A percentile compares a stretch with the other conserved stretches of the same genome.
These are phyloP conservation scores for Alternaria conjuncta DNA, from an alignment of 2,329 filamentous ascomycete genomes.

Conservation along the genomic window DNA sequence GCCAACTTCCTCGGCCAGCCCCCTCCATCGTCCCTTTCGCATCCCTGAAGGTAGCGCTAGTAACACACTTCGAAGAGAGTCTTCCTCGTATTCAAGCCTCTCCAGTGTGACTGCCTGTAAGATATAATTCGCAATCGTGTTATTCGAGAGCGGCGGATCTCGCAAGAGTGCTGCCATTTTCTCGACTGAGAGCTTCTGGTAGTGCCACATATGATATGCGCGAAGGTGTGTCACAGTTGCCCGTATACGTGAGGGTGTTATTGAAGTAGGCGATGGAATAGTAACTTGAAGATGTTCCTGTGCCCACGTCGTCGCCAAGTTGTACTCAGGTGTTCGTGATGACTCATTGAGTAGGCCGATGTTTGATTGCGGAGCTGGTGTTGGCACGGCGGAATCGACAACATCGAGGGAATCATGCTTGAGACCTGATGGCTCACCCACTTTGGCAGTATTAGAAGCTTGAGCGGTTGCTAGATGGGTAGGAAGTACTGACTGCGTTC, in stretches of 20 bases:
- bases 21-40: slow-evolving; percentile 34
- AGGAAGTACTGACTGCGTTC: background rate
- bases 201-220: slow-evolving; percentile 44
- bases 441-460: background rate
- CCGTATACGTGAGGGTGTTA: slow-evolving; percentile 30
- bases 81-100: slow-evolving; percentile 31
- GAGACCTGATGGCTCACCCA: background rate
- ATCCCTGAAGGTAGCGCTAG: slow-evolving; percentile 25
- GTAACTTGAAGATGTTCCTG: slow-evolving; percentile 34
- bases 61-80: slow-evolving; percentile 30
- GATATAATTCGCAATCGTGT: slow-evolving; percentile 40
- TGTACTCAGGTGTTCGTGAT: slow-evolving; percentile 26
- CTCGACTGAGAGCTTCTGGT: slow-evolving; percentile 31
- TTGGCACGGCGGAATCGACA: background rate
- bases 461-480: background rate
- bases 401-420: background rate
- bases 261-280: slow-evolving; percentile 32
- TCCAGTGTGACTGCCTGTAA: slow-evolving; percentile 39
- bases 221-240: slow-evolving; percentile 41
- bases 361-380: background rate
- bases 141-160: slow-evolving; percentile 37
- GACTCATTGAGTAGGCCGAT: background rate
- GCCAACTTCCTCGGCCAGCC: slow-evolving; percentile 31
- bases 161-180: slow-evolving; percentile 32
- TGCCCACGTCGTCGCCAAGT: slow-evolving; percentile 39